These are phyloP conservation scores for Xylariaceae sp. DNA, from an alignment of 2,329 filamentous ascomycete genomes.

Conservation along the genomic window DNA sequence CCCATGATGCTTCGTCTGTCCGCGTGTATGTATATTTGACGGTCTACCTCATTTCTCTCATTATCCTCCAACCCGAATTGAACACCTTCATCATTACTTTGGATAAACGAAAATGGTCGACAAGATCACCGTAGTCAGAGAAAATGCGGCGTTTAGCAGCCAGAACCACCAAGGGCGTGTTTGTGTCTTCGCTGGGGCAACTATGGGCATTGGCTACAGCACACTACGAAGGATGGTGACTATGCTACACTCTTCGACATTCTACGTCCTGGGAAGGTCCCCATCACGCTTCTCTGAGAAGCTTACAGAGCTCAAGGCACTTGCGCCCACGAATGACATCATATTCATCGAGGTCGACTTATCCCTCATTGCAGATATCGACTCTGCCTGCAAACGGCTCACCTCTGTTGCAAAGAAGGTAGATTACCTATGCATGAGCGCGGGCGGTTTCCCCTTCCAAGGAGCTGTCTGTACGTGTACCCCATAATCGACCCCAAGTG, in stretches of 20 bases:
- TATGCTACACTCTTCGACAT: conserved; percentile 10
- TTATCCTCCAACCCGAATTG: too few species aligned
- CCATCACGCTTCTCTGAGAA: conserved; percentile 6
- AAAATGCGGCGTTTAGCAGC: conserved; percentile 1
- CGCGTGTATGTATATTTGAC: too few species aligned
- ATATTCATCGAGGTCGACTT: conserved; percentile 25
- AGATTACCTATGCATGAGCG: conserved; percentile 26
- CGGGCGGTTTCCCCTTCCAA: conserved; percentile 15
- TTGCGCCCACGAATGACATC: conserved; percentile 14
- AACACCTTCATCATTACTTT: too few species aligned
- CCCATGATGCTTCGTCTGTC: too few species aligned
- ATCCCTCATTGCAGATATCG: conserved; percentile 17
- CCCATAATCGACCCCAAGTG: too few species aligned
- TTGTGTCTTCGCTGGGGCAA: conserved; percentile 10
- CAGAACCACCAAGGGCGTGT: conserved; percentile 3
- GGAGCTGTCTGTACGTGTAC: conserved; percentile 15
- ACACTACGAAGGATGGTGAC: conserved; percentile 20
- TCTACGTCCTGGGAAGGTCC: conserved; percentile 21
- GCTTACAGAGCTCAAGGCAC: conserved; percentile 6
- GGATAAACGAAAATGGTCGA: conserved; percentile 2
- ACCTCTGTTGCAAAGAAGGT: conserved; percentile 13
- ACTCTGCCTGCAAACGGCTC: conserved; percentile 15
- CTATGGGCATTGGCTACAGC: conserved; percentile 19
- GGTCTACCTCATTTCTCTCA: too few species aligned
- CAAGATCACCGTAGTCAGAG: background rate